These are phyloP conservation scores for Acmispon strigosus DNA, from an alignment of 306 rosid genomes.

Conservation along the genomic window DNA sequence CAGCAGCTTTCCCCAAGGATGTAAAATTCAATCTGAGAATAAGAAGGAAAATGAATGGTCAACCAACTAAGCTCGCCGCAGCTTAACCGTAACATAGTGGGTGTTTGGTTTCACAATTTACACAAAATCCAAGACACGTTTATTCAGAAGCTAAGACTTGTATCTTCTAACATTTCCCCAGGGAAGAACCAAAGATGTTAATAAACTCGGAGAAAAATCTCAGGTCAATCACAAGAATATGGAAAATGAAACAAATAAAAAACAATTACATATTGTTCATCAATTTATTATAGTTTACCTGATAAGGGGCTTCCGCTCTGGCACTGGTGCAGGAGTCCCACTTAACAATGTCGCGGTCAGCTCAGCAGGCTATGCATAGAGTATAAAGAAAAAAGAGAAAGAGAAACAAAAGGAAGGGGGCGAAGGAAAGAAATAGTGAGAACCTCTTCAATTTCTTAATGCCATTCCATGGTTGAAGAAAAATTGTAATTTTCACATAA, in stretches of 20 bases:
- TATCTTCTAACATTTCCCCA: no score
- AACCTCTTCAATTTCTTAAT: background rate
- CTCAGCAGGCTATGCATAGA: slow-evolving; percentile 55
- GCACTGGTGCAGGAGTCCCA: slow-evolving; percentile 39
- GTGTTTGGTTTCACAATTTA: no score
- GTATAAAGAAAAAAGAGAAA: background rate
- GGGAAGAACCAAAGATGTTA: no score
- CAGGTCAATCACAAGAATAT: background rate
- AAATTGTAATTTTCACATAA: background rate
- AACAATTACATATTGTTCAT: background rate
- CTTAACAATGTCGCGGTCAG: slow-evolving; percentile 35
- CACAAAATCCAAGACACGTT: no score
- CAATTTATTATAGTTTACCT: slow-evolving; percentile 39
- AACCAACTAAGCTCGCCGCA: background rate
- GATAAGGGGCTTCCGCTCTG: slow-evolving; percentile 58
- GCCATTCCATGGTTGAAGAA: background rate
- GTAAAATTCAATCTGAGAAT: slow-evolving; percentile 70
- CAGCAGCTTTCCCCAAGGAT: slow-evolving; percentile 60
- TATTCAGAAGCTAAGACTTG: no score
- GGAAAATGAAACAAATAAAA: background rate
- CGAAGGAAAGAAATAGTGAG: slow-evolving; percentile 1
- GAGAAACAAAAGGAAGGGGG: background rate
- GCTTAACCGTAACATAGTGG: background rate
- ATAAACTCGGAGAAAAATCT: background rate
- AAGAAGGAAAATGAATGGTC: slow-evolving; percentile 2